Conservation (phyloP, 179 eudicot species). For the Corrigiola litoralis region DNA sequence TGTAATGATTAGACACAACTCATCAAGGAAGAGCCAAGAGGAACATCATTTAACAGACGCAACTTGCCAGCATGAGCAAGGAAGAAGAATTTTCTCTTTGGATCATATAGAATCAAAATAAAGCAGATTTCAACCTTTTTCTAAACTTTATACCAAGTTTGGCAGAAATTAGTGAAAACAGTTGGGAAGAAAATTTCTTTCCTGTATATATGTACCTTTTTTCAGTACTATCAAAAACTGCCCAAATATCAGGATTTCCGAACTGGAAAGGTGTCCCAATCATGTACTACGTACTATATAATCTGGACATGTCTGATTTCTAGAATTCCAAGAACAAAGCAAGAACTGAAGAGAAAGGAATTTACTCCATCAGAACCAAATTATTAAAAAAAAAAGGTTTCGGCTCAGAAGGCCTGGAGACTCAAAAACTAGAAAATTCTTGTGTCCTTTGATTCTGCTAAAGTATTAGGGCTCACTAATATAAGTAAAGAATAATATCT, state of each 20-base stretch:
- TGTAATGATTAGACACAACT: constrained; percentile 31
- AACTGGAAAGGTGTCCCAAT: too few relatives aligned
- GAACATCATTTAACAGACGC: too few relatives aligned
- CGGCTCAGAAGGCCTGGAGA: not conserved
- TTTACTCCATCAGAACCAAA: not conserved
- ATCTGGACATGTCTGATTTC: not conserved
- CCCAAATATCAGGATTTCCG: not conserved
- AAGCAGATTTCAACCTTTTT: not conserved
- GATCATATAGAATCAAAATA: not conserved
- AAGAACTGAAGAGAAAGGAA: not conserved
- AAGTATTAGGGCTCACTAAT: too few relatives aligned
- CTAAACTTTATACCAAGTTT: not conserved
- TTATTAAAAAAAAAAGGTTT: not conserved
- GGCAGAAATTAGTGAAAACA: not conserved
- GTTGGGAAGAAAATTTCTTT: not conserved
- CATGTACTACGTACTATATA: not conserved
- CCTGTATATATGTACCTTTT: not conserved
- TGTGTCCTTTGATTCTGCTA: too few relatives aligned
- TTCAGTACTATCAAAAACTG: not conserved
- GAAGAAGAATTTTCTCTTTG: not conserved
- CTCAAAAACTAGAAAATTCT: not conserved
- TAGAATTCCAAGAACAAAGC: not conserved
- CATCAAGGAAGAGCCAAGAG: constrained; percentile 10
- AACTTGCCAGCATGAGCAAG: not conserved
- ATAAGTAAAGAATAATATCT: too few relatives aligned